Percentiles rank a stretch among this genome's conserved stretches.
phyloP scores from a whole-genome alignment of 805 yeast species.

The Schwanniomyces yamadae region DNA sequence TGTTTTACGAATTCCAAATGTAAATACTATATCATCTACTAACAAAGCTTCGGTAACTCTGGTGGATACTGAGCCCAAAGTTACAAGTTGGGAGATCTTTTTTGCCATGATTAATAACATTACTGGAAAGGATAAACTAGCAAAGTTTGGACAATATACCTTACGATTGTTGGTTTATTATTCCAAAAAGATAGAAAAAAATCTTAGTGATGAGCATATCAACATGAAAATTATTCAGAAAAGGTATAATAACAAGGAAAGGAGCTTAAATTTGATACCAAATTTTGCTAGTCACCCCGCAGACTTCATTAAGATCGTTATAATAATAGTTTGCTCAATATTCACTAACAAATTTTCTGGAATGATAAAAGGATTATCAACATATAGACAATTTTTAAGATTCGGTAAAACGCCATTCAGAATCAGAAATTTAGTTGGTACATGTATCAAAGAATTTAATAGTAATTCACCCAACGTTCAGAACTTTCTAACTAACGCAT shows the following conservation, averaged over 20 bases:
- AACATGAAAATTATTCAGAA: constrained; percentile 30
- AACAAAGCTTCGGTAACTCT: constrained; percentile 4
- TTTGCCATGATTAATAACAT: constrained; percentile 53
- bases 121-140: constrained; percentile 70
- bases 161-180: constrained; percentile 52
- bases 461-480: constrained; percentile 3
- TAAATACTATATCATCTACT: background rate
- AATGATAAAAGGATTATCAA: constrained; percentile 46
- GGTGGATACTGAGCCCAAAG: constrained; percentile 5
- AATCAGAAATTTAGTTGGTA: constrained; percentile 34
- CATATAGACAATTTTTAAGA: constrained; percentile 66
- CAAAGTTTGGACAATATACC: constrained; percentile 60
- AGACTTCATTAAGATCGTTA: constrained; percentile 33
- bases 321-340: constrained; percentile 37
- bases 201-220: constrained; percentile 32
- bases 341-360: constrained; percentile 42
- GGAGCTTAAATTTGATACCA: constrained; percentile 30
- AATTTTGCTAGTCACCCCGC: constrained; percentile 38
- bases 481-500: constrained; percentile 23
- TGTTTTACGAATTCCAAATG: no score
- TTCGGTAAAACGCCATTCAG: constrained; percentile 71
- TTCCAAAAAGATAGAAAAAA: constrained; percentile 38
- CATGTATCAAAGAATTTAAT: constrained; percentile 19
- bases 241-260: constrained; percentile 31
- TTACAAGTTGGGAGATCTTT: constrained; percentile 42